These are phyloP conservation scores for Verticillium zaregamsianum DNA, from an alignment of 2,329 filamentous ascomycete species.

Conservation along the genomic window DNA sequence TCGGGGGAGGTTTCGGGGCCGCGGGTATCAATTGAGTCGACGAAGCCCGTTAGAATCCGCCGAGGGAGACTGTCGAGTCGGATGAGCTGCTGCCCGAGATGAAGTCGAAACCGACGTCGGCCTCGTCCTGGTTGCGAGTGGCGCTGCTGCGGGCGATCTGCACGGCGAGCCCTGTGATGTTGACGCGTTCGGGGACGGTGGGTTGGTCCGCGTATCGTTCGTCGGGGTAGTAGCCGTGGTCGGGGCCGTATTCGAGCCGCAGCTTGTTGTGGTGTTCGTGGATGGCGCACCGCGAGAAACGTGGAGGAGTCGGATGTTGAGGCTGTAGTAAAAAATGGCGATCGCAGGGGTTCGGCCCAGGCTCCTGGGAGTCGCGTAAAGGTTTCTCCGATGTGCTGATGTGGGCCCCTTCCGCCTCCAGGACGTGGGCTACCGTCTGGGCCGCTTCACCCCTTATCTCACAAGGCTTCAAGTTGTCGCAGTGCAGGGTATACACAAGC, in stretches of 20 bases:
- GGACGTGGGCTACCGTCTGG: neutral
- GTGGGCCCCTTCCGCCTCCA: neutral
- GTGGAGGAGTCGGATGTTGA: neutral
- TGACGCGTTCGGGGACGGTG: neutral
- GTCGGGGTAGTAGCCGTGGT: neutral
- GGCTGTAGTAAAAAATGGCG: neutral
- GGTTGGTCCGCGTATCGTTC: neutral
- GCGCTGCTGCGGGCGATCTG: neutral
- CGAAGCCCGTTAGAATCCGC: neutral
- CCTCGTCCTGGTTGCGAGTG: neutral
- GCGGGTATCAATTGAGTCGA: neutral
- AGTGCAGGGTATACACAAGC: neutral
- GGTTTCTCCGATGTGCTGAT: neutral
- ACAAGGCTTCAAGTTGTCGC: neutral
- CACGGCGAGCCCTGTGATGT: neutral
- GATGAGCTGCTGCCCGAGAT: neutral
- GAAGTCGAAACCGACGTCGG: neutral
- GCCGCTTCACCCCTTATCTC: neutral
- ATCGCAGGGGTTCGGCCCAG: neutral
- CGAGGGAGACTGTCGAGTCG: neutral
- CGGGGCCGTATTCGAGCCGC: neutral
- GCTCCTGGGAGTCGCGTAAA: neutral
- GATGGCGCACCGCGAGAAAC: neutral
- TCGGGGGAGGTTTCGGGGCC: conserved; percentile 2
- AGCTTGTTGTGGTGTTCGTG: neutral